A percentile compares a stretch with the other conserved stretches of the same genome.
Evolutionary conservation across 176 grass and related monocot genomes (phyloP).

Genomic region (Phyllostachys edulis): DNA sequence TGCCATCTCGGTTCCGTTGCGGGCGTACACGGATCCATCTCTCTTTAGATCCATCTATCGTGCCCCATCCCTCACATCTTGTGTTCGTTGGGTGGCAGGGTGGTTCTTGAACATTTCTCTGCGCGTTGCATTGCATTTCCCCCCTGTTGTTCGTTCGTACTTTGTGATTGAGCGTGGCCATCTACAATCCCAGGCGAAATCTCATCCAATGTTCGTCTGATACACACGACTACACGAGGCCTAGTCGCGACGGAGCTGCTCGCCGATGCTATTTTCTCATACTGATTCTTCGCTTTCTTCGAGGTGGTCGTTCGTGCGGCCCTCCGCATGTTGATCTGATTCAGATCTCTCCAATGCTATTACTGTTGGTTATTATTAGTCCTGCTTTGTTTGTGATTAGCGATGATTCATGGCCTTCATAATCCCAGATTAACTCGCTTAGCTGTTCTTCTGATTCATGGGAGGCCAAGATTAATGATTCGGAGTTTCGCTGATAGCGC

Average conservation of each 20-base stretch:
- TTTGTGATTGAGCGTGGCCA: not conserved
- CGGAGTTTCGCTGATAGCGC: slow-evolving; percentile 70
- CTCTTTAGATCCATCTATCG: not conserved
- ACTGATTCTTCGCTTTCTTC: not conserved
- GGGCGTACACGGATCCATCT: slow-evolving; percentile 29
- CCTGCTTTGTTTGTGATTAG: not conserved
- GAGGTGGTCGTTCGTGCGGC: not conserved
- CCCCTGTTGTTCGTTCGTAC: not conserved
- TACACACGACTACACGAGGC: not conserved
- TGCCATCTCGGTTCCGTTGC: slow-evolving; percentile 53
- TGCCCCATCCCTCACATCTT: not conserved
- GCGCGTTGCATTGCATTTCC: not conserved
- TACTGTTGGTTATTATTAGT: not conserved
- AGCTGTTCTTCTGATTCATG: slow-evolving; percentile 74
- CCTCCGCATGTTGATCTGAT: not conserved
- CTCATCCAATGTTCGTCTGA: not conserved
- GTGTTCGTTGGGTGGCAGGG: slow-evolving; percentile 30
- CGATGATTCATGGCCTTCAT: slow-evolving; percentile 44
- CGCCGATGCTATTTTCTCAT: not conserved
- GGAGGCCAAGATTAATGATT: slow-evolving; percentile 52
- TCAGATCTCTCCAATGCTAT: not conserved
- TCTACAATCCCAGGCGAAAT: not conserved
- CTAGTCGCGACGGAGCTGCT: not conserved
- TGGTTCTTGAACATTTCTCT: slow-evolving; percentile 23
- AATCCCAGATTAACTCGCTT: slow-evolving; percentile 61